Base-by-base conservation (phyloP, 148 eudicot genomes). In the Nyssa sinensis region DNA sequence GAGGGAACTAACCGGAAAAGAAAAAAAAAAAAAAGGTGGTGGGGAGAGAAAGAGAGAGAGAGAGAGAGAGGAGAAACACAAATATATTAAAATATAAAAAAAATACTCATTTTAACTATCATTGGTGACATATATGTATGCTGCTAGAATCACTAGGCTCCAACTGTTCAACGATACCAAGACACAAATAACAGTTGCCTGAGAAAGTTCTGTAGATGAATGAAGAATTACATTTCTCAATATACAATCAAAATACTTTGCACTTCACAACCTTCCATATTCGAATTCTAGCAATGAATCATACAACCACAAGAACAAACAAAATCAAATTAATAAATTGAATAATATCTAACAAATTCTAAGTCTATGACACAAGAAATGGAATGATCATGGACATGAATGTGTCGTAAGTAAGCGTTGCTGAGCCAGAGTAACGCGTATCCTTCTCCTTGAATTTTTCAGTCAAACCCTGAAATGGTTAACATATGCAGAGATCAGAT, bases 401-500 rank as follows among this genome's bases (percentile, higher is more conserved):
- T 13, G 79, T 76, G 21, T 92, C 97, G 57, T 92, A 92, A 14
- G 67, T 57, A 11, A 92, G 73, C 3, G 87, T 88, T 11, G 94
- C 94, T 58, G 89, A 88, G 44, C 94, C 97, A 30, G 84, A 88
- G 75, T 85, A 90, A 24, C 84, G 74, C 13, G 77, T 16, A 75
- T 90, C 92, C 81, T 89, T 87, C 86, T 91, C 97, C 86, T 91
- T 91, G 86, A 91, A 91, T 55, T 89, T 89, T 63, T 91, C 97
- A 2, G 97, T 84, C 88, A 91, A 81, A 32, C 97, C 97, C 97
- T 91, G 88, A 10, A 74, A 67, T 33, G 8, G n/a, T 37, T 10
- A 39, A 4, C 57, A 62, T 21, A 62, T 2, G 44, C 24, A 59
- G 41, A 67, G 3, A 30, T 39, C n/a, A 68, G 2, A 62, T 7